Percentiles rank a stretch among this genome's conserved stretches.
These are phyloP conservation scores for Gaultheria prostrata DNA, from an alignment of 148 eudicot species.

Conservation along the genomic window DNA sequence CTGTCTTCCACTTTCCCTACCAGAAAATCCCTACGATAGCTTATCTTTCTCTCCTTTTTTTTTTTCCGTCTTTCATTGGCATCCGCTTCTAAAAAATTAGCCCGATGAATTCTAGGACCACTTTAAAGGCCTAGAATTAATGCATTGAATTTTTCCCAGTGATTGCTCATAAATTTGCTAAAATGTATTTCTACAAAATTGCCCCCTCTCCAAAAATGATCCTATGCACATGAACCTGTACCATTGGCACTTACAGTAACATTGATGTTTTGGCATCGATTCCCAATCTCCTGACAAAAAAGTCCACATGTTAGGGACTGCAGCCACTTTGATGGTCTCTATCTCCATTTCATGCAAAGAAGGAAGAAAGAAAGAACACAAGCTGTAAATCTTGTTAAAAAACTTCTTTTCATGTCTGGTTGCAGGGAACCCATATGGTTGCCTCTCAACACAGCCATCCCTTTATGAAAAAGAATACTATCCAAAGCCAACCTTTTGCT, in stretches of 20 bases:
- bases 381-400: not conserved
- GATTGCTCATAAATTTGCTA: not conserved
- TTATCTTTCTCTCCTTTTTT: not conserved
- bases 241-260: not conserved
- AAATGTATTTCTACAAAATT: not conserved
- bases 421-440: constrained; percentile 37
- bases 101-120: not conserved
- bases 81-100: not conserved
- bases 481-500: constrained; percentile 28
- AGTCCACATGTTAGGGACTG: not conserved
- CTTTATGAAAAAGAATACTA: constrained; percentile 31
- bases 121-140: not conserved
- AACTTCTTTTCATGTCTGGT: constrained; percentile 14
- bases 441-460: constrained; percentile 33
- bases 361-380: not conserved
- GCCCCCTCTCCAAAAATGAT: not conserved
- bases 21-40: not conserved
- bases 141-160: not conserved
- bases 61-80: not conserved
- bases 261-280: not conserved
- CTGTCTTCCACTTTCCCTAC: not conserved
- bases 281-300: not conserved
- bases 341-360: not conserved
- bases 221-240: not conserved
- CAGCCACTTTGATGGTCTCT: not conserved